Conservation (phyloP, 495 filamentous ascomycete species). For the Corynascus novoguineensis region DNA sequence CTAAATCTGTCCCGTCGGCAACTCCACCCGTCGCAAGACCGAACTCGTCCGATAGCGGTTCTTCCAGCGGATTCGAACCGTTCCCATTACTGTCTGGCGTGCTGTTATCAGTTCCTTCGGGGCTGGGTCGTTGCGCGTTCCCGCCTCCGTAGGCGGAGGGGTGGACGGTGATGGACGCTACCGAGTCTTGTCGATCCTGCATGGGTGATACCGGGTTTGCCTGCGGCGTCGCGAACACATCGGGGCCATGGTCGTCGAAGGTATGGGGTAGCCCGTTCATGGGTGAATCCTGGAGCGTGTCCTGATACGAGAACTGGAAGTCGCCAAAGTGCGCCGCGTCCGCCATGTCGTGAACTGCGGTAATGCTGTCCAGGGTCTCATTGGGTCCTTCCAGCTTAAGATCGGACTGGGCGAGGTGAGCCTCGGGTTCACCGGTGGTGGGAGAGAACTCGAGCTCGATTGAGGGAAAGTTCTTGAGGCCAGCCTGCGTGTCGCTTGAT, state of each 20-base stretch:
- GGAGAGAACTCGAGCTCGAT: slow-evolving; percentile 29
- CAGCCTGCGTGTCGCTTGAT: slow-evolving; percentile 19
- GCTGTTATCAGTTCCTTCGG: slow-evolving; percentile 44
- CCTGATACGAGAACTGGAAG: slow-evolving; percentile 43
- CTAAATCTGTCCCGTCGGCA: slow-evolving; percentile 47
- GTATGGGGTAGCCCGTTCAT: slow-evolving; percentile 31
- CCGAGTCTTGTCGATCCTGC: slow-evolving; percentile 38
- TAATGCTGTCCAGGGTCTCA: slow-evolving; percentile 28
- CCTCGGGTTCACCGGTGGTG: slow-evolving; percentile 19
- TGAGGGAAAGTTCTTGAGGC: slow-evolving; percentile 22
- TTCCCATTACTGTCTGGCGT: slow-evolving; percentile 44
- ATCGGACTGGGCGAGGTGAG: slow-evolving; percentile 21
- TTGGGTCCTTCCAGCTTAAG: slow-evolving; percentile 29
- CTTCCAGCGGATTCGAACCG: slow-evolving; percentile 43
- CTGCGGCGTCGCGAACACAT: slow-evolving; percentile 35
- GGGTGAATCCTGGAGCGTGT: slow-evolving; percentile 35
- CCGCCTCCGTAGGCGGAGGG: slow-evolving; percentile 21
- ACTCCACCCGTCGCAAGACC: slow-evolving; percentile 40
- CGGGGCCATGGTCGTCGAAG: slow-evolving; percentile 37
- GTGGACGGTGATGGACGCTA: slow-evolving; percentile 32
- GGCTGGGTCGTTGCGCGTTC: slow-evolving; percentile 29
- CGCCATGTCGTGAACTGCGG: slow-evolving; percentile 29
- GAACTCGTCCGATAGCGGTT: slow-evolving; percentile 50
- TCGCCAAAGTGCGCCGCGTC: slow-evolving; percentile 41
- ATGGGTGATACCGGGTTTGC: slow-evolving; percentile 35